These are phyloP conservation scores for Alternaria sp. DNA, from an alignment of 2,329 filamentous ascomycete genomes.

Conservation along the genomic window DNA sequence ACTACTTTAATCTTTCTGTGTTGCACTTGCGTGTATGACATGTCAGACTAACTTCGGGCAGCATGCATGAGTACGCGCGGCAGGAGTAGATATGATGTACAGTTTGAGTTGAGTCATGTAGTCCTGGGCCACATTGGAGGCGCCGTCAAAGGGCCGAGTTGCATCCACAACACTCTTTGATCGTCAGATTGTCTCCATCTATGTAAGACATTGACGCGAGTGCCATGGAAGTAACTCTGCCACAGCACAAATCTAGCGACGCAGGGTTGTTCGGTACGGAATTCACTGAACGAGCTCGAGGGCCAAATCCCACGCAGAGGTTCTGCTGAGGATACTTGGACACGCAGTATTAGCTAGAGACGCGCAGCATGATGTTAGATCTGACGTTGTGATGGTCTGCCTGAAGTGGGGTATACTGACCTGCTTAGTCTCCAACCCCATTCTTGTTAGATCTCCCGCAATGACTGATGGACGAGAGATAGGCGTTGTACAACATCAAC, in stretches of 20 bases:
- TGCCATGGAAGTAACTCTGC: background rate
- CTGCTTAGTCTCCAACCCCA: too few relatives aligned
- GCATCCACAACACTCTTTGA: background rate
- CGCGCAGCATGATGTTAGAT: background rate
- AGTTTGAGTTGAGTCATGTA: background rate
- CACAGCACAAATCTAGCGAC: background rate
- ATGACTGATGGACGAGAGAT: too few relatives aligned
- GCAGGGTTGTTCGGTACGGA: background rate
- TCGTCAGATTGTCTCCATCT: background rate
- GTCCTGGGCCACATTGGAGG: background rate
- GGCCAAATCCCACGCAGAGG: background rate
- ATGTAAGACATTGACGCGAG: background rate
- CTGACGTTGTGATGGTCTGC: background rate
- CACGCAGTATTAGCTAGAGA: too few relatives aligned
- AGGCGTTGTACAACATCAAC: background rate
- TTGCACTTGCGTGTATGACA: background rate
- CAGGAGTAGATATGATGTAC: background rate
- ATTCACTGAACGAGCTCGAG: background rate
- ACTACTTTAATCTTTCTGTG: background rate
- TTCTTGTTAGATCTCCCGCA: too few relatives aligned
- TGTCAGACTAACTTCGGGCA: background rate
- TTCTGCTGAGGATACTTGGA: background rate
- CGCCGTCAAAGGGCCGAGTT: background rate
- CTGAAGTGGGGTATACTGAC: too few relatives aligned
- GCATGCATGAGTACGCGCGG: background rate